Percentiles rank a stretch among this genome's conserved stretches.
These are phyloP conservation scores for Zymoseptoria brevis DNA, from an alignment of 2,329 filamentous ascomycete genomes.

Conservation along the genomic window DNA sequence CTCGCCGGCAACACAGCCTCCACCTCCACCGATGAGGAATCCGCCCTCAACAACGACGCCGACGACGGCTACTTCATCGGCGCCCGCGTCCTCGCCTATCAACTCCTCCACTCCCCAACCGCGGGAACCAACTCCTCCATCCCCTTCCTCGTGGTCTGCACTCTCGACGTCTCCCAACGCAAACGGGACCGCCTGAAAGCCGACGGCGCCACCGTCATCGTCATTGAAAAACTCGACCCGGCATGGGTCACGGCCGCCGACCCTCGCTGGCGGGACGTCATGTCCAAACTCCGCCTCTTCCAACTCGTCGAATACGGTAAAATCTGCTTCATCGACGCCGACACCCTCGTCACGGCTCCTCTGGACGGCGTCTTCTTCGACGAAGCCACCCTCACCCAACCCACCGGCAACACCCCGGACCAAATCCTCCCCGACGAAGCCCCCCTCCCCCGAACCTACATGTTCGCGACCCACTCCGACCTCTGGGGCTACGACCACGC, in stretches of 20 bases:
- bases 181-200: constrained; percentile 30
- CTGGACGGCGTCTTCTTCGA: constrained; percentile 30
- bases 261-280: constrained; percentile 28
- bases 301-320: constrained; percentile 28
- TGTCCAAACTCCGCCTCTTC: constrained; percentile 32
- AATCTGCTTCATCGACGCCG: constrained; percentile 31
- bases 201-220: constrained; percentile 32
- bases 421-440: constrained; percentile 28
- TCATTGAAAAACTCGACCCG: constrained; percentile 27
- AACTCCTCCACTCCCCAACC: constrained; percentile 31
- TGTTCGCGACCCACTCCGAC: constrained; percentile 32
- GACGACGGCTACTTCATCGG: constrained; percentile 32
- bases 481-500: constrained; percentile 27
- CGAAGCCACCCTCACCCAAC: constrained; percentile 28
- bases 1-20: constrained; percentile 23
- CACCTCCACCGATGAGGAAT: constrained; percentile 16
- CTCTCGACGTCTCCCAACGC: constrained; percentile 26
- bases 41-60: constrained; percentile 20
- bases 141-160: constrained; percentile 34
- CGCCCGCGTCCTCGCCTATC: constrained; percentile 31
- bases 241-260: constrained; percentile 25
- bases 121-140: constrained; percentile 30
- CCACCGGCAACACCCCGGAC: constrained; percentile 19
- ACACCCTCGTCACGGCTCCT: constrained; percentile 25
- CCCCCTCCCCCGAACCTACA: constrained; percentile 32